Base-by-base conservation (phyloP, 352 stramenopile genomes). In the Blastocystis hominis region DNA sequence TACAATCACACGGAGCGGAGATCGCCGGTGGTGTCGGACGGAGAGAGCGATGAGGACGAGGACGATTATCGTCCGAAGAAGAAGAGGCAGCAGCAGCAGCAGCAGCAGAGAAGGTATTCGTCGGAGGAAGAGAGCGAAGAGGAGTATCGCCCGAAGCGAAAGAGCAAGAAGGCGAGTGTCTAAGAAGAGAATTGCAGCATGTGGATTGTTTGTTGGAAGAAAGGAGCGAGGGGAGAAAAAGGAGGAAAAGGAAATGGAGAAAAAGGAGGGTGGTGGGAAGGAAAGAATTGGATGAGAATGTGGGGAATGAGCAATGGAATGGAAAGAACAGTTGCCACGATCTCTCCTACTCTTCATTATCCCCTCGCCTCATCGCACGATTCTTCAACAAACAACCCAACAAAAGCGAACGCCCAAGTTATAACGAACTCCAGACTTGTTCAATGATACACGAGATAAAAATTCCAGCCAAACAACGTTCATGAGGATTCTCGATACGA, bases 361-460 rank as follows among this genome's bases (percentile, higher is more conserved):
- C 24, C 24, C 24, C 24, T 30, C 24, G 24, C 24, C 24, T 30
- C 24, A 30, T 30, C 24, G 24, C 24, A 30, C 24, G 24, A 30
- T 30, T 30, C 24, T 30, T 30, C 24, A 30, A 30, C 24, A 30
- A 56, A 56, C 50, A 56, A 56, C 50, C 50, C 9, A 56, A 56
- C 50, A 56, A 20, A 56, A 56, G 50, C 50, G 17, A 75, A 75
- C 40, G 44, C 38, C 38, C 63, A 75, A 13, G 24, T 15, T 40
- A 75, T 13, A n/a, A 10, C 7, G 10, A 13, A n/a, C 24, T 15
- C 63, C 63, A 75, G 10, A 54, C 7, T 75, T 75, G 20, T 20
- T 75, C 63, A 24, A 75, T 75, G 63, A 75, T 75, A 75, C 63
- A 75, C 38, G 63, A 24, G 44, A 75, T 75, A 15, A 75, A 42